A percentile compares a stretch with the other conserved stretches of the same genome.
phyloP scores from a whole-genome alignment of 805 yeast species.

The Middelhovenomyces tepae region DNA sequence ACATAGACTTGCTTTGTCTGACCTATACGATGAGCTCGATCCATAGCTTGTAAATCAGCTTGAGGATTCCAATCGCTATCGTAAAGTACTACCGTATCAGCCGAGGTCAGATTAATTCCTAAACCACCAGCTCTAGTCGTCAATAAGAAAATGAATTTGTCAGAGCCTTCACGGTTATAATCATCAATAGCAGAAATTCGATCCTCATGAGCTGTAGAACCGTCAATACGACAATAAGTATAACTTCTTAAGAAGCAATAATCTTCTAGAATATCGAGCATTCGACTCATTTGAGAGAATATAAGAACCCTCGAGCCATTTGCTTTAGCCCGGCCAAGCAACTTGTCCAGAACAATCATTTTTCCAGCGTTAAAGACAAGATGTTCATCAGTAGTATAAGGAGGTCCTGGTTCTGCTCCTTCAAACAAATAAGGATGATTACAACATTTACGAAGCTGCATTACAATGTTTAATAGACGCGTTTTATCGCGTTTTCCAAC shows the following conservation, averaged over 20 bases:
- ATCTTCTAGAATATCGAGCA: slow-evolving; percentile 84
- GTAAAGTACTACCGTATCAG: slow-evolving; percentile 79
- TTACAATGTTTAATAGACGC: slow-evolving; percentile 81
- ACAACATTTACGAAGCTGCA: slow-evolving; percentile 95
- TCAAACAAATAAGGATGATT: slow-evolving; percentile 95
- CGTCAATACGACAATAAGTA: slow-evolving; percentile 88
- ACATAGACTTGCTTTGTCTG: slow-evolving; percentile 94
- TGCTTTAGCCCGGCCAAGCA: slow-evolving; percentile 58
- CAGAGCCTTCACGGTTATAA: slow-evolving; percentile 72
- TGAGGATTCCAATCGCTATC: slow-evolving; percentile 99
- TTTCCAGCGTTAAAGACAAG: slow-evolving; percentile 84
- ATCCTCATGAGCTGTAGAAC: slow-evolving; percentile 87
- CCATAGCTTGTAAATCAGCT: slow-evolving; percentile 97
- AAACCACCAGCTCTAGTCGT: slow-evolving; percentile 97
- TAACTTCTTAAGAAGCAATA: slow-evolving; percentile 79
- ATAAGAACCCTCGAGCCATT: slow-evolving; percentile 86
- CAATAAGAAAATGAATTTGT: slow-evolving; percentile 72
- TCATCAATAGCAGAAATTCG: slow-evolving; percentile 90
- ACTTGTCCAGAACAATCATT: slow-evolving; percentile 78
- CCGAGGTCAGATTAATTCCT: slow-evolving; percentile 87
- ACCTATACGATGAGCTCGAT: slow-evolving; percentile 95
- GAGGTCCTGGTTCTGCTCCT: slow-evolving; percentile 99
- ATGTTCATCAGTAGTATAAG: slow-evolving; percentile 92
- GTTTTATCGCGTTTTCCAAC: slow-evolving; percentile 93
- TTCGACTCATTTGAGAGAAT: slow-evolving; percentile 88